A percentile compares a stretch with the other conserved stretches of the same genome.
These are phyloP conservation scores for Gossypium laxum DNA, from an alignment of 441 rosid genomes.

Conservation along the genomic window DNA sequence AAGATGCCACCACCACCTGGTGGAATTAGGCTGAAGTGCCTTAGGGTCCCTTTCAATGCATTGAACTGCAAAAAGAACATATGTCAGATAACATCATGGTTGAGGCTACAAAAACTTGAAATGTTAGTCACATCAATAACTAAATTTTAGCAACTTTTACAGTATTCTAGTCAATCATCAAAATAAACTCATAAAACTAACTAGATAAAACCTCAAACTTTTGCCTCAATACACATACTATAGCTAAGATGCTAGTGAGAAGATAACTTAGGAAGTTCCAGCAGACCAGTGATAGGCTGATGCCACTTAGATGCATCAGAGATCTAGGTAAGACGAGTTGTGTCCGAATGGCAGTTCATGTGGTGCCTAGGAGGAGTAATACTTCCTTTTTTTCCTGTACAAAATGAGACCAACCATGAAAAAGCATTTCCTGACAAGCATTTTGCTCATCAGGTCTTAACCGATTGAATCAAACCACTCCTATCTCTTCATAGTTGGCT, in stretches of 20 bases:
- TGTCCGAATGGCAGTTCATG: not conserved
- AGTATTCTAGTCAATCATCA: not conserved
- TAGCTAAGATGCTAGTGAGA: slow-evolving; percentile 1
- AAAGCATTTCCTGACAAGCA: slow-evolving; percentile 1
- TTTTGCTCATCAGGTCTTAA: not conserved
- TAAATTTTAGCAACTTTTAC: not conserved
- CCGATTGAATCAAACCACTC: not conserved
- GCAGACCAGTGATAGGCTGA: not conserved
- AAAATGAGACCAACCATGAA: not conserved
- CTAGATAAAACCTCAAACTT: not conserved
- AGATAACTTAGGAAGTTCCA: not conserved
- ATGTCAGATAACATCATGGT: not conserved
- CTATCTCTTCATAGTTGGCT: not conserved
- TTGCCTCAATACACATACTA: not conserved
- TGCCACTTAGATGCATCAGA: not conserved
- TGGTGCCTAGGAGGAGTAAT: not conserved
- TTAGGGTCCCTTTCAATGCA: slow-evolving; percentile 61
- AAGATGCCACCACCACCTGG: slow-evolving; percentile 78
- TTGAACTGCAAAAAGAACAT: slow-evolving; percentile 45
- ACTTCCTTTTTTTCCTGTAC: not conserved
- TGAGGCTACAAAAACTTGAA: not conserved
- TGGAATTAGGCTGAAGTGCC: slow-evolving; percentile 85
- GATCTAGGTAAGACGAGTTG: not conserved
- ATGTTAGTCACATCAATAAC: not conserved
- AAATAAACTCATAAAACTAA: not conserved